Percentiles rank a stretch among this genome's conserved stretches.
Evolutionary conservation across 2,329 filamentous ascomycete species (phyloP).

Genomic region (Aspergillus fumigatus): DNA sequence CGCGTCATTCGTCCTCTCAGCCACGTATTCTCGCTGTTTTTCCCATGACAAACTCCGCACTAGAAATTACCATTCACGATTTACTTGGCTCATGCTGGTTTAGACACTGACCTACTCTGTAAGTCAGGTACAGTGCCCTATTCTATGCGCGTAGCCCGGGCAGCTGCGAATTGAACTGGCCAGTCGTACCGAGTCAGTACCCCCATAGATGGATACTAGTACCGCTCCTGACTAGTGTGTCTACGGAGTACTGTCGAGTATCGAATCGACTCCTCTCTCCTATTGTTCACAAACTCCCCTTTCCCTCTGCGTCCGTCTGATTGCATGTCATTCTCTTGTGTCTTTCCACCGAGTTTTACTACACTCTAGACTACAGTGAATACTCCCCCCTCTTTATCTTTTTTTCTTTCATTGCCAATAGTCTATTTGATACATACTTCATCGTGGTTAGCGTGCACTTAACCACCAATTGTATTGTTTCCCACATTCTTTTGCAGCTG

Average conservation of each 20-base stretch:
- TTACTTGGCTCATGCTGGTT: not conserved
- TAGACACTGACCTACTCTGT: not conserved
- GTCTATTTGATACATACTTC: slow-evolving; percentile 1
- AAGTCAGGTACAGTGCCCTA: not conserved
- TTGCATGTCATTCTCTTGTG: not conserved
- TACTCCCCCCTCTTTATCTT: slow-evolving; percentile 5
- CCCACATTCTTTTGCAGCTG: slow-evolving; percentile 2
- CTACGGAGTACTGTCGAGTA: not conserved
- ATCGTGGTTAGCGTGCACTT: not conserved
- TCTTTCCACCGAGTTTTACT: not conserved
- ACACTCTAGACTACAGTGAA: not conserved
- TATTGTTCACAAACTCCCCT: not conserved
- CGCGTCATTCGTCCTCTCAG: not conserved
- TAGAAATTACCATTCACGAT: not conserved
- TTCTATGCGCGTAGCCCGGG: not conserved
- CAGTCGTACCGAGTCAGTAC: too few species aligned
- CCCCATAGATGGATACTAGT: not conserved
- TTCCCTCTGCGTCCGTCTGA: slow-evolving; percentile 4
- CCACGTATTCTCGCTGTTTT: slow-evolving; percentile 5
- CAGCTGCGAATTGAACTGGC: too few species aligned
- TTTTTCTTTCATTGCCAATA: not conserved
- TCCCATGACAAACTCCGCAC: not conserved
- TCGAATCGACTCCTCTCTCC: slow-evolving; percentile 2
- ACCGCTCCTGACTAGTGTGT: not conserved
- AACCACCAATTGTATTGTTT: not conserved